phyloP scores from a whole-genome alignment of 2,329 filamentous ascomycete genomes.

The Stemphylium vesicarium region DNA sequence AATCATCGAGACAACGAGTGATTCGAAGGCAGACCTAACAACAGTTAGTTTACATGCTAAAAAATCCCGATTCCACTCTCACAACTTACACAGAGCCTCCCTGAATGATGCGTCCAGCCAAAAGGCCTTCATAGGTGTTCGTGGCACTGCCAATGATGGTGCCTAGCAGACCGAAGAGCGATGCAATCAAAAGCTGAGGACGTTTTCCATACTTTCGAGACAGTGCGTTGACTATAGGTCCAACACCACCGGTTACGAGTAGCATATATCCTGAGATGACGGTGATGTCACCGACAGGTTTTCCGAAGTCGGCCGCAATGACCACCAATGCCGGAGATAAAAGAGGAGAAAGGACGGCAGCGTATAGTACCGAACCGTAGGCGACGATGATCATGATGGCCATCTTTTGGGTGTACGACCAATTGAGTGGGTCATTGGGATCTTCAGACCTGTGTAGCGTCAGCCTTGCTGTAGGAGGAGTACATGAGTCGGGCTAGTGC shows the following conservation, averaged over 20 bases:
- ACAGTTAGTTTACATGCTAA: conserved; percentile 1
- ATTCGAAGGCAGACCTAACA: conserved; percentile 44
- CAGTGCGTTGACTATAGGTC: conserved; percentile 41
- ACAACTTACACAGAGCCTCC: conserved; percentile 30
- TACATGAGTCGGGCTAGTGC: background rate
- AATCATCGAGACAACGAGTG: conserved; percentile 44
- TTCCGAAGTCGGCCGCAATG: conserved; percentile 39
- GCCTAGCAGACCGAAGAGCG: conserved; percentile 37
- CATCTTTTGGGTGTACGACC: conserved; percentile 41
- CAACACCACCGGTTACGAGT: conserved; percentile 43
- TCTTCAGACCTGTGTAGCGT: conserved; percentile 45
- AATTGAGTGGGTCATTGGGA: conserved; percentile 48
- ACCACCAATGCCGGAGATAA: conserved; percentile 46
- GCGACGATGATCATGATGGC: conserved; percentile 42
- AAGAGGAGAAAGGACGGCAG: conserved; percentile 40
- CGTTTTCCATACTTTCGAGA: conserved; percentile 45
- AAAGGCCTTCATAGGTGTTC: conserved; percentile 37
- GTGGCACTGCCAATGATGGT: conserved; percentile 37
- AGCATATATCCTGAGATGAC: conserved; percentile 49
- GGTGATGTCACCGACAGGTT: conserved; percentile 40
- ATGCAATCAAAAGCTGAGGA: conserved; percentile 40
- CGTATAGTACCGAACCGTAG: conserved; percentile 44
- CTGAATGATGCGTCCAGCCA: conserved; percentile 45
- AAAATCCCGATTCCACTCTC: conserved; percentile 10
- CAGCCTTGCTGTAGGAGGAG: conserved; percentile 37